A percentile compares a stretch with the other conserved stretches of the same genome.
These are phyloP conservation scores for Mycena filopes DNA, from an alignment of 768 basidiomycete species.

Conservation along the genomic window DNA sequence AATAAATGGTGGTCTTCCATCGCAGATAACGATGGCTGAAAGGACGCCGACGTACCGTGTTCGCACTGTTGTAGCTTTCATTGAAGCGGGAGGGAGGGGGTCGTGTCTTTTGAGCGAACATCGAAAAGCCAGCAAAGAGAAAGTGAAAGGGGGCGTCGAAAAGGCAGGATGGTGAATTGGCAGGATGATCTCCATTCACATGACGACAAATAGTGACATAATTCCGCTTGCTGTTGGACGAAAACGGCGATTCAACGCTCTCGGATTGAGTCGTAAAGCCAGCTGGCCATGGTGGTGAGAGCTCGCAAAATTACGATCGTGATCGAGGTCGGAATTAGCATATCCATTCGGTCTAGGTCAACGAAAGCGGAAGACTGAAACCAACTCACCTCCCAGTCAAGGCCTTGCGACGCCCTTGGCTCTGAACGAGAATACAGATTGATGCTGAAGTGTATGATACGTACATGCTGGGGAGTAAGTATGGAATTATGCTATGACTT, in stretches of 20 bases:
- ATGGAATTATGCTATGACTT: constrained; percentile 6
- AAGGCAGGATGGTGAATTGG: background rate
- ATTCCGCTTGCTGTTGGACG: background rate
- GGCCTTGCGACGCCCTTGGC: too few species aligned
- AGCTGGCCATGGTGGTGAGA: too few species aligned
- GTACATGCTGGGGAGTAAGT: constrained; percentile 19
- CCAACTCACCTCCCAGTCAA: background rate
- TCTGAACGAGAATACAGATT: background rate
- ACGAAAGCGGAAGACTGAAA: too few species aligned
- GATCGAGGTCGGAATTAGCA: background rate
- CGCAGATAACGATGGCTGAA: background rate
- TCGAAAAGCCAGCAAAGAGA: background rate
- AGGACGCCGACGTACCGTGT: constrained; percentile 14
- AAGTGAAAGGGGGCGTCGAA: background rate
- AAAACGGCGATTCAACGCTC: background rate
- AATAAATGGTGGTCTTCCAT: background rate
- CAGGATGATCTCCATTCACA: constrained; percentile 11
- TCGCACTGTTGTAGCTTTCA: constrained; percentile 29
- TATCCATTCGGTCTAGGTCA: too few species aligned
- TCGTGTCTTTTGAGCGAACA: constrained; percentile 15
- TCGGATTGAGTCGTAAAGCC: too few species aligned
- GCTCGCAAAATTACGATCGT: background rate
- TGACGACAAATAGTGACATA: constrained; percentile 28
- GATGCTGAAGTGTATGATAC: constrained; percentile 8
- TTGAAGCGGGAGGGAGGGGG: constrained; percentile 19